Conservation (phyloP, 2,329 filamentous ascomycete genomes). For the Claviceps sp. region DNA sequence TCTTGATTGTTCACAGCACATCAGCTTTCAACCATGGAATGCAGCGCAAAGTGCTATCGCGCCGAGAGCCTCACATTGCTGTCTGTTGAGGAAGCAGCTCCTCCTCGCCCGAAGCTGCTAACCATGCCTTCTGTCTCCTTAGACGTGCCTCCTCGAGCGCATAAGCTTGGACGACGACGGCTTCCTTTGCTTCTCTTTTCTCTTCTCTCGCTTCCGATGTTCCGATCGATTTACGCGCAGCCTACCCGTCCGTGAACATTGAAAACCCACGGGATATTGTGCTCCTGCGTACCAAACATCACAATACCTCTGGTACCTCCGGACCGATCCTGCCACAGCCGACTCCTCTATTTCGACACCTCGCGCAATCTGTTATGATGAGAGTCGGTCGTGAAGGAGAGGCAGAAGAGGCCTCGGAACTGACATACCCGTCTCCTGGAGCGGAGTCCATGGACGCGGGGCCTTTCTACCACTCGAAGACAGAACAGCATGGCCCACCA, state of each 20-base stretch:
- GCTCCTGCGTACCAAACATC: not conserved
- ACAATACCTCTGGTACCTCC: not conserved
- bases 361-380: constrained; percentile 13
- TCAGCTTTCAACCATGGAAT: constrained; percentile 5
- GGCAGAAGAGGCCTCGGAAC: constrained; percentile 21
- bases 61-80: constrained; percentile 2
- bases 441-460: constrained; percentile 29
- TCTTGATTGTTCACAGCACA: constrained; percentile 1
- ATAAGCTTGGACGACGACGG: not conserved
- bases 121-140: constrained; percentile 10
- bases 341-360: not conserved
- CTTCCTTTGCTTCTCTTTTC: not conserved
- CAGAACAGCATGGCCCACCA: constrained; percentile 17
- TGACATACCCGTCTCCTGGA: constrained; percentile 33
- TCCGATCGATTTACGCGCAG: not conserved
- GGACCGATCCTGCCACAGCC: not conserved
- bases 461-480: constrained; percentile 29
- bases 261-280: too few relatives aligned
- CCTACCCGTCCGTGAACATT: too few relatives aligned
- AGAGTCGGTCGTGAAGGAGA: constrained; percentile 21
- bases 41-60: constrained; percentile 2
- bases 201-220: not conserved
- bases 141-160: constrained; percentile 5
- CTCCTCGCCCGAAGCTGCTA: constrained; percentile 7
- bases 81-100: constrained; percentile 2